Percentiles rank a stretch among this genome's conserved stretches.
These are phyloP conservation scores for Saprolegnia diclina DNA, from an alignment of 352 stramenopile genomes.

Conservation along the genomic window DNA sequence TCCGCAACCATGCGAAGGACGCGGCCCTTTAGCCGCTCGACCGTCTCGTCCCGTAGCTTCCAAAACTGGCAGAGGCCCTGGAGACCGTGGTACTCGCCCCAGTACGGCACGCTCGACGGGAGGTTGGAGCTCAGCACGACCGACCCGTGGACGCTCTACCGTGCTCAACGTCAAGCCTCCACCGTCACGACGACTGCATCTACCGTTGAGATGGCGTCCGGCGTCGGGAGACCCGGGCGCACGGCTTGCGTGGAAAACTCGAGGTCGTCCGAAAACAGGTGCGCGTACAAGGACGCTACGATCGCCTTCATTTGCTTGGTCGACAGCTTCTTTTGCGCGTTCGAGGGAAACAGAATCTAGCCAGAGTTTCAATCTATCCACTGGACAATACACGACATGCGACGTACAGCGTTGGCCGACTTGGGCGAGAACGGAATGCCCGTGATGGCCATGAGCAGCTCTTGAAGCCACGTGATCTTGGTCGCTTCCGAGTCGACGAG, in stretches of 20 bases:
- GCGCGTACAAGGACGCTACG: constrained; percentile 72
- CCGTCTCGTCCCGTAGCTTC: constrained; percentile 83
- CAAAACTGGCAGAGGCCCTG: constrained; percentile 82
- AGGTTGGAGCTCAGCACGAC: constrained; percentile 77
- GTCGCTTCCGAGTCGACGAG: constrained; percentile 81
- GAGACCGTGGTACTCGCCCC: constrained; percentile 85
- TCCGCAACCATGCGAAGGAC: constrained; percentile 79
- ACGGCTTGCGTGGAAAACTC: constrained; percentile 56
- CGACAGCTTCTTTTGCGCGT: constrained; percentile 8
- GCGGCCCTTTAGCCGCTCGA: constrained; percentile 73
- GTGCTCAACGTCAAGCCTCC: not conserved
- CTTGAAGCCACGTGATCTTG: constrained; percentile 70
- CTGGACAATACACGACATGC: too few species aligned
- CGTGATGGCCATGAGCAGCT: constrained; percentile 64
- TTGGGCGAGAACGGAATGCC: constrained; percentile 28
- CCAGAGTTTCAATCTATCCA: not conserved
- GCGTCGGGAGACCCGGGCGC: not conserved
- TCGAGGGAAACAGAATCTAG: constrained; percentile 25
- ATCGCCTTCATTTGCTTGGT: constrained; percentile 63
- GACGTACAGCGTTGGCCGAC: constrained; percentile 18
- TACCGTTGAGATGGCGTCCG: constrained; percentile 4
- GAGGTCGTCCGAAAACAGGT: constrained; percentile 66
- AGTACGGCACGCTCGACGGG: constrained; percentile 79
- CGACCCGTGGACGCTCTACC: constrained; percentile 6
- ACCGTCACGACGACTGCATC: not conserved